These are phyloP conservation scores for Epichloe sp. DNA, from an alignment of 2,329 filamentous ascomycete genomes.

Conservation along the genomic window DNA sequence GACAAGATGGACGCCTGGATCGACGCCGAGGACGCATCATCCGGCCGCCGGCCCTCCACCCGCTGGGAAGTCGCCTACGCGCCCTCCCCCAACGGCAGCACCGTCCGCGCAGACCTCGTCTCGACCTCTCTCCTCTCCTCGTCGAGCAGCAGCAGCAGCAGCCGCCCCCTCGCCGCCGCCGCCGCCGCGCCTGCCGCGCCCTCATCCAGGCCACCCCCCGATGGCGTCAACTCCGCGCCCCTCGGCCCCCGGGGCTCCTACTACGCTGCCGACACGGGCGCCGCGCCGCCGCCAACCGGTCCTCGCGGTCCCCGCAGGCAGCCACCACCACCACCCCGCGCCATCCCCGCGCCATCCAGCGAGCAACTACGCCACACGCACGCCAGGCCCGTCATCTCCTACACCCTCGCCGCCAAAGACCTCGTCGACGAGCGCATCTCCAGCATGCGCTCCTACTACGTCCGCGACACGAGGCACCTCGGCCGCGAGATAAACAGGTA, in stretches of 20 bases:
- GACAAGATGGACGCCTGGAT: constrained; percentile 65
- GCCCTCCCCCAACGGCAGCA: constrained; percentile 35
- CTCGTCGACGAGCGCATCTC: constrained; percentile 53
- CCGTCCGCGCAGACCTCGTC: constrained; percentile 28
- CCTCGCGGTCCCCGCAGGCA: not conserved
- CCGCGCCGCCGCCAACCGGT: constrained; percentile 6
- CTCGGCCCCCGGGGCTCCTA: constrained; percentile 20
- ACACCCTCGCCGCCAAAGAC: constrained; percentile 47
- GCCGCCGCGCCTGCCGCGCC: too few species aligned
- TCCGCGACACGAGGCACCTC: constrained; percentile 27
- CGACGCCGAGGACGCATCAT: constrained; percentile 44
- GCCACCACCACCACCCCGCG: constrained; percentile 7
- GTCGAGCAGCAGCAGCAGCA: not conserved
- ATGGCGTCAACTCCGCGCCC: constrained; percentile 22
- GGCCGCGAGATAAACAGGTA: constrained; percentile 50
- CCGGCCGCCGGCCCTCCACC: constrained; percentile 26
- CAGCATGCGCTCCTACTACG: constrained; percentile 35
- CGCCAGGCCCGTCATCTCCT: constrained; percentile 29
- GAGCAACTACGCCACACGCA: constrained; percentile 19
- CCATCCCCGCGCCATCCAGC: not conserved
- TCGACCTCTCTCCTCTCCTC: constrained; percentile 2
- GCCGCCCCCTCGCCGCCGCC: constrained; percentile 2
- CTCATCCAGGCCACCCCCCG: constrained; percentile 5
- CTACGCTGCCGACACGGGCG: not conserved
- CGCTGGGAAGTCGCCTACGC: constrained; percentile 67